Evolutionary conservation across 495 filamentous ascomycete genomes (phyloP), one percentile per base, ranked within the genome.

Genomic region (Penicillium nucicola): DNA sequence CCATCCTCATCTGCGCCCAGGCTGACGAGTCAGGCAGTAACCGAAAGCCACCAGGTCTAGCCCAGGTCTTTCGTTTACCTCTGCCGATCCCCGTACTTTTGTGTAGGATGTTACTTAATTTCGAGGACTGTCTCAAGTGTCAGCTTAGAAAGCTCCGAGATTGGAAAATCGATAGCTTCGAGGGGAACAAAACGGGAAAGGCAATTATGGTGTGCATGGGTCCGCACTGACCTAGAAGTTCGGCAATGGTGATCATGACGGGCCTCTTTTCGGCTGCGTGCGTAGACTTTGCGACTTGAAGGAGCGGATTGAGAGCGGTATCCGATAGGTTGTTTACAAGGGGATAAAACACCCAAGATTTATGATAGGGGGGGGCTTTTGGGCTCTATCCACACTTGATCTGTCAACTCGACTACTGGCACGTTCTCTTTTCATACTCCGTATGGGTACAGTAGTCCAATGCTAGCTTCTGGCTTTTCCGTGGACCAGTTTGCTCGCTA

Each of bases 171-270:
- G 61, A 62, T 47, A 57, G 56, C 59, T 56, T 52, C 53, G 56
- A 59, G 25, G 25, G 25, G 30, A 46, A 42, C 31, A 32, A 25
- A 39, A 34, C 20, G 35, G 30, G 53, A 52, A 56, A 53, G 57
- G 55, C 28, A 62, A 59, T 54, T 59, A 62, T 63, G 60, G 54
- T 57, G 48, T 63, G 60, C 60, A 63, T 60, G 25, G 18, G 23
- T 31, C 47, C 32, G 61, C 61, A 64, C 47, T 58, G 61, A 64
- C 61, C 61, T 45, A 50, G 53, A 36, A 15, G 35, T 53, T 61
- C 47, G 55, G 55, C 58, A 51, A 56, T 35, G 52, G 45, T 53
- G 53, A 55, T 57, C 47, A 53, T 55, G 51, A 53, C 37, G 28
- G 44, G 25, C 25, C 37, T 38, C 38, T 20, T 45, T 60, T 55